These are phyloP conservation scores for Amylocystis lapponica DNA, from an alignment of 768 basidiomycete genomes.

Conservation along the genomic window DNA sequence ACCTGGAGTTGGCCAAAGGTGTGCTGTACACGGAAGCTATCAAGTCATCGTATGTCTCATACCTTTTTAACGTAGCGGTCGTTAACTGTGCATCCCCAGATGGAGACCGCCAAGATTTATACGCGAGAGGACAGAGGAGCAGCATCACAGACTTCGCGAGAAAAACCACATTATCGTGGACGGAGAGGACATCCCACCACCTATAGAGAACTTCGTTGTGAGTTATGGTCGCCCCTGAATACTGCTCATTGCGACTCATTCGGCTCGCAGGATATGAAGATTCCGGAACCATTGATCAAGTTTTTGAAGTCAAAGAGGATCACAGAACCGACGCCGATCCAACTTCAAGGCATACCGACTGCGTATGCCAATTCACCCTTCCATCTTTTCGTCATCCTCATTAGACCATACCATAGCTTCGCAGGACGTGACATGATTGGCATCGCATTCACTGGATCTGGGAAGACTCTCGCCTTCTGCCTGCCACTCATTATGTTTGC, in stretches of 20 bases:
- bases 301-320: constrained; percentile 86
- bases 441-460: constrained; percentile 98
- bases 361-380: constrained; percentile 68
- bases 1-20: constrained; percentile 89
- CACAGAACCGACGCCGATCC: constrained; percentile 86
- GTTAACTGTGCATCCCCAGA: constrained; percentile 31
- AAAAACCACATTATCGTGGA: constrained; percentile 95
- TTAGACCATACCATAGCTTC: constrained; percentile 52
- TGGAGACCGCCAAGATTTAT: constrained; percentile 89
- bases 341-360: constrained; percentile 93
- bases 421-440: constrained; percentile 97
- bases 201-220: constrained; percentile 85
- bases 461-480: constrained; percentile 98
- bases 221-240: constrained; percentile 6
- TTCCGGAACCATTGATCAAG: constrained; percentile 80
- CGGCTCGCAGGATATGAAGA: constrained; percentile 85
- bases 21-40: constrained; percentile 86
- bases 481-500: constrained; percentile 97
- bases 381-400: neutral
- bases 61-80: neutral
- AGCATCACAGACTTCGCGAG: constrained; percentile 73
- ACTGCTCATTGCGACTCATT: constrained; percentile 8
- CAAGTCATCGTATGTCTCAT: constrained; percentile 63
- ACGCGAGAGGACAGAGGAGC: constrained; percentile 58
- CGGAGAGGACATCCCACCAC: constrained; percentile 89